Base-by-base conservation (phyloP, 2,329 filamentous ascomycete species). In the Akanthomyces dipterigenus region DNA sequence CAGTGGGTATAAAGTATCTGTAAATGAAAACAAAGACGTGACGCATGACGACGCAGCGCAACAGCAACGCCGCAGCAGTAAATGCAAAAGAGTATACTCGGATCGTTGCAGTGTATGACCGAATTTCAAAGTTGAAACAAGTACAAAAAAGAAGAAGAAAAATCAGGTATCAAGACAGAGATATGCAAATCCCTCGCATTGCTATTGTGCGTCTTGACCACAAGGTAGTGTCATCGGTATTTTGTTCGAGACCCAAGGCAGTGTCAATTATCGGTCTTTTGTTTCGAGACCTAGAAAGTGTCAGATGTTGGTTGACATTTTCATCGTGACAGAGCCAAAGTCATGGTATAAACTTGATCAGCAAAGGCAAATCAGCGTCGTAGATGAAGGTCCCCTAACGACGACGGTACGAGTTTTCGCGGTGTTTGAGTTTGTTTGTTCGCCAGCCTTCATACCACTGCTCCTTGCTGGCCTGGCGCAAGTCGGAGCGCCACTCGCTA, bases 361-460 rank as follows among this genome's bases (percentile, higher is more conserved):
- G 58, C 58, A 54, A 61, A 61, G 42, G 50, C 58, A 61, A 55
- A 43, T 59, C 56, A 43, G 56, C 56, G 46, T 59, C 56, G 36
- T 59, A 59, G 56, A 59, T 59, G 45, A 54, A 61, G 58, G 50
- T 61, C 58, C 58, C 58, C 68, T 70, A 77, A 69, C 72, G 68
- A 53, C 70, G 71, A 62, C 71, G 72, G 64, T 71, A 70, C 20
- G 72, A 68, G n/a, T 75, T 69, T 62, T 82, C 77, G 61, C 79
- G 77, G 64, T 80, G 76, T 75, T 86, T 86, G 66, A 88, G 80
- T 61, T 84, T 79, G 75, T 79, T 87, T 9, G 85, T 97, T 75
- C 95, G 87, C 95, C 93, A 98, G 68, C 90, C 88, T 75, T 98
- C 93, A 69, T 98, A 98, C 91, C 92, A 97, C 68, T 92, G 84